Percentiles rank a stretch among this genome's conserved stretches.
Evolutionary conservation across 352 stramenopile genomes (phyloP).

Genomic region (Elongisporangium prolatum): DNA sequence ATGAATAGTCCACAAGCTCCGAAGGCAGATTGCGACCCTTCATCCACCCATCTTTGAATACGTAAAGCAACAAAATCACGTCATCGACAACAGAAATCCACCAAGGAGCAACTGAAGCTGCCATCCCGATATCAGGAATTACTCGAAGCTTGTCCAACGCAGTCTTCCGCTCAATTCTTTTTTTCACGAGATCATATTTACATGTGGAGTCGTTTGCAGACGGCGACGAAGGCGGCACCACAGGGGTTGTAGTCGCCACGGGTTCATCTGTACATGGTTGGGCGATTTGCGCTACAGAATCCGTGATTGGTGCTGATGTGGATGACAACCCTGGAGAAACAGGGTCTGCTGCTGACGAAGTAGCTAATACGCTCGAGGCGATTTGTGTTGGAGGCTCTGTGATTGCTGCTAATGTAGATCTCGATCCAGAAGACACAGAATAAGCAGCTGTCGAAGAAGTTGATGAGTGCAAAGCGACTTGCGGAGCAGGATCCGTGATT

Average conservation of each 20-base stretch:
- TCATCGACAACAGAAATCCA: constrained; percentile 80
- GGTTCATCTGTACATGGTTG: neutral
- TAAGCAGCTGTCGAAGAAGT: too few species aligned
- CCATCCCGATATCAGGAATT: constrained; percentile 27
- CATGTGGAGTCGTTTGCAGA: constrained; percentile 1
- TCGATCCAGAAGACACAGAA: too few species aligned
- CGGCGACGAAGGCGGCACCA: neutral
- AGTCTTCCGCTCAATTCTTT: constrained; percentile 19
- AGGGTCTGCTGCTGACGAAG: too few species aligned
- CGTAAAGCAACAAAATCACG: constrained; percentile 57
- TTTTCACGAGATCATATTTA: neutral
- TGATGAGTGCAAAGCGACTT: too few species aligned
- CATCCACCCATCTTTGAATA: constrained; percentile 73
- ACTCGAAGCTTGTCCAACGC: constrained; percentile 39
- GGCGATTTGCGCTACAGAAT: neutral
- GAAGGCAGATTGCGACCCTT: constrained; percentile 33
- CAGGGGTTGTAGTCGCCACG: neutral
- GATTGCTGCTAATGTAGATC: too few species aligned
- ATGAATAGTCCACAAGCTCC: constrained; percentile 30
- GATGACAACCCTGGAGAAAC: neutral
- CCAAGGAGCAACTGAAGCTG: constrained; percentile 48
- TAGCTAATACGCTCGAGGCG: too few species aligned
- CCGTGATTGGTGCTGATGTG: neutral
- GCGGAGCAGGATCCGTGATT: too few species aligned
- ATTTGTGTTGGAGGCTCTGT: too few species aligned